Evolutionary conservation across 1,139 yeast species (phyloP).

Genomic region (Blastobotrys elegans): DNA sequence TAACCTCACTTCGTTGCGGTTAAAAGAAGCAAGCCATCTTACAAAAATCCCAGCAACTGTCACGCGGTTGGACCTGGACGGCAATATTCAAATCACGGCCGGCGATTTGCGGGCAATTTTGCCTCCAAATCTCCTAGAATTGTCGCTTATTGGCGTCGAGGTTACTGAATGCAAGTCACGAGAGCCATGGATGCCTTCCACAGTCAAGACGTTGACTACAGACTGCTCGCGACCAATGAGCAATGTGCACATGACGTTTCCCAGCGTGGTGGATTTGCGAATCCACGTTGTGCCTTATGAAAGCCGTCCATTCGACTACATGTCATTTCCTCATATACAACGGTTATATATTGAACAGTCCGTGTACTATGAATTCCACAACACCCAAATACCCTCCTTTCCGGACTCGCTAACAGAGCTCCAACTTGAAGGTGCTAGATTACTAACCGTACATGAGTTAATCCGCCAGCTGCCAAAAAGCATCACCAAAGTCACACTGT

Average conservation of each 20-base stretch:
- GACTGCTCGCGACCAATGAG: constrained; percentile 7
- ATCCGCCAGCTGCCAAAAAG: background rate
- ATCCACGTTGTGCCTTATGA: background rate
- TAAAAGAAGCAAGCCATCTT: background rate
- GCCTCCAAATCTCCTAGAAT: background rate
- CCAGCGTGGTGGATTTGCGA: background rate
- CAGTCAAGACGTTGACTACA: background rate
- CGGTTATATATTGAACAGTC: constrained; percentile 2
- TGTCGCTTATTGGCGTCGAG: background rate
- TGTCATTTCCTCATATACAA: constrained; percentile 6
- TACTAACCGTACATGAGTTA: background rate
- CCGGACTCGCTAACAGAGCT: background rate
- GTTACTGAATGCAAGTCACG: background rate
- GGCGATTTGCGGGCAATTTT: background rate
- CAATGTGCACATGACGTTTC: constrained; percentile 1
- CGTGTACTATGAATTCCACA: background rate
- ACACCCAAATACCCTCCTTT: constrained; percentile 1
- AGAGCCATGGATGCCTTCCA: constrained; percentile 3
- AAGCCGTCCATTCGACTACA: constrained; percentile 2
- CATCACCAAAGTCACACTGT: background rate
- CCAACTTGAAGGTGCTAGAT: constrained; percentile 1
- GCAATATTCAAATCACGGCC: background rate
- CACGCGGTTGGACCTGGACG: background rate
- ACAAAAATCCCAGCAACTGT: background rate
- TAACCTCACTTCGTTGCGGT: background rate